A percentile compares a stretch with the other conserved stretches of the same genome.
phyloP scores from a whole-genome alignment of 2,329 filamentous ascomycete genomes.

The Aspergillus tamarii region DNA sequence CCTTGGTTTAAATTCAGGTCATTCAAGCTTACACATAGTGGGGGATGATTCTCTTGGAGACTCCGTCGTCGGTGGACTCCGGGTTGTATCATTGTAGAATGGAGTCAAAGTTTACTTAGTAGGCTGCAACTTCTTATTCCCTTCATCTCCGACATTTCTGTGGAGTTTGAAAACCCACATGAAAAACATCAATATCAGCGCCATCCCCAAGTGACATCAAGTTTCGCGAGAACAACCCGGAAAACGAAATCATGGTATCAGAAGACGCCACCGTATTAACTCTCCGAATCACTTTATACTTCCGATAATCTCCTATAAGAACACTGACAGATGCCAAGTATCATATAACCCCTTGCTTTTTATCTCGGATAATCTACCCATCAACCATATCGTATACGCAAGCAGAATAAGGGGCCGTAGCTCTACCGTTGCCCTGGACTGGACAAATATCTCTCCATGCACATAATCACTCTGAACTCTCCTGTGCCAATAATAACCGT shows the following conservation, averaged over 20 bases:
- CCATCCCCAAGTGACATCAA: too few relatives aligned
- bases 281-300: not conserved
- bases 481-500: not conserved
- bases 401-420: not conserved
- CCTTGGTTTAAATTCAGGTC: not conserved
- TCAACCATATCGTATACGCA: not conserved
- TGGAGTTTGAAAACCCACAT: too few relatives aligned
- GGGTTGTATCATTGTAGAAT: not conserved
- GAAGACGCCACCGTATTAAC: not conserved
- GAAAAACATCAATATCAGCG: too few relatives aligned
- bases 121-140: not conserved
- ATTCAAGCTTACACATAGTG: not conserved
- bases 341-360: not conserved
- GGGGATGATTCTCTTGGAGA: not conserved
- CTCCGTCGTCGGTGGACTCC: not conserved
- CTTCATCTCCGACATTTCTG: not conserved
- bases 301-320: not conserved
- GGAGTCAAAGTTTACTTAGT: not conserved
- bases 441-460: not conserved
- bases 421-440: not conserved
- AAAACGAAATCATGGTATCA: not conserved
- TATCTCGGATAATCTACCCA: not conserved
- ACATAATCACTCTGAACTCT: not conserved
- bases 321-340: not conserved
- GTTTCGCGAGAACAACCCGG: not conserved